Evolutionary conservation across 352 stramenopile genomes (phyloP), one percentile per base, ranked within the genome.

Genomic region (Globisporangium paddicum): DNA sequence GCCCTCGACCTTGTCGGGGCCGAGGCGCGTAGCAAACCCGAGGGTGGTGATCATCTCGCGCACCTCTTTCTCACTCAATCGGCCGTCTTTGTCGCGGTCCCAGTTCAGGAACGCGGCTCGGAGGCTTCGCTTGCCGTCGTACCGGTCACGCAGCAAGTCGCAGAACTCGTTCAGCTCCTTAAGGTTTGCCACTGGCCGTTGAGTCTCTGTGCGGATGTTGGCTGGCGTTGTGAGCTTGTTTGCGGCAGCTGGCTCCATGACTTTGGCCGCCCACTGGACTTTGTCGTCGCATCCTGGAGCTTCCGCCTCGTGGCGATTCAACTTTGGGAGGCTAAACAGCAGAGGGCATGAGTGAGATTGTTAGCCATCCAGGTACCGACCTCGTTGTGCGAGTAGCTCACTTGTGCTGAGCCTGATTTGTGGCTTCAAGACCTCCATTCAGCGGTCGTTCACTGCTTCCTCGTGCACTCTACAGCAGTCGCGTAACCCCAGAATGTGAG

Each of bases 81-180:
- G 63, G 7, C 75, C 77, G 55, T 87, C 75, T 66, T 79, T 86
- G 58, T 86, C 63, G 13, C 62, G 67, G 40, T 87, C 75, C 75
- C 77, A 87, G 26, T 73, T 82, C 28, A 78, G 69, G 64, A 87
- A 87, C 38, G 75, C 75, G 28, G 67, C 53, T 7, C 75, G 77
- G 19, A 84, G 50, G 34, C 73, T 84, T 4, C 77, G 73, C 38
- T 84, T 87, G 26, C 78, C 77, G 9, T 80, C 67, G 54, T 86
- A 87, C 3, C 73, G 75, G n/a, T 87, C 77, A 3, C 62, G 75
- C 25, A 87, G 48, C 32, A 87, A 51, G 10, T 40, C 40, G 10
- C 66, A 68, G 53, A 87, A 80, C 40, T 81, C 68, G 0, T 58
- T 45, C 18, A 85, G 49, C 14, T 69, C 64, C 4, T 41, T 52